Evolutionary conservation across 2,329 filamentous ascomycete genomes (phyloP).

Genomic region (Aciculosporium take): DNA sequence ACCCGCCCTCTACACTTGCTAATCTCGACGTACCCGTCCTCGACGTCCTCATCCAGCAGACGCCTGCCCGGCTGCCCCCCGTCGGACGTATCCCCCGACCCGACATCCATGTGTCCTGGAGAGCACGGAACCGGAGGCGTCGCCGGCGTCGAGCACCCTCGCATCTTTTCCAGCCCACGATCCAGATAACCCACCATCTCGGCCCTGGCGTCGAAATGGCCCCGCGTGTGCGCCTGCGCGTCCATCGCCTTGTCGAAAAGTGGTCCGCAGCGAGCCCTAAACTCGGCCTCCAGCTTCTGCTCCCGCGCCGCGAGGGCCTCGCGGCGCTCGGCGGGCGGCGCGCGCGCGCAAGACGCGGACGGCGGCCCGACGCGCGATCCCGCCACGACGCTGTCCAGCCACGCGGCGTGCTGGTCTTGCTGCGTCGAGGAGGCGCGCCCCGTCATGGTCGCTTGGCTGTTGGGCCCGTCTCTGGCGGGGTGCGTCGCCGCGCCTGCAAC

Average conservation of each 20-base stretch:
- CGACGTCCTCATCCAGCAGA: constrained; percentile 13
- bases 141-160: constrained; percentile 14
- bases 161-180: constrained; percentile 30
- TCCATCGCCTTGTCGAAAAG: constrained; percentile 31
- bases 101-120: constrained; percentile 18
- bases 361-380: constrained; percentile 22
- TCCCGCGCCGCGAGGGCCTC: constrained; percentile 30
- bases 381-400: constrained; percentile 31
- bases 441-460: constrained; percentile 12
- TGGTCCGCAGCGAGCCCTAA: constrained; percentile 29
- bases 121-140: constrained; percentile 11
- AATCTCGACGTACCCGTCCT: constrained; percentile 23
- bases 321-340: constrained; percentile 25
- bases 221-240: constrained; percentile 13
- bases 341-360: constrained; percentile 24
- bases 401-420: constrained; percentile 28
- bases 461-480: constrained; percentile 25
- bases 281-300: constrained; percentile 33
- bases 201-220: constrained; percentile 27
- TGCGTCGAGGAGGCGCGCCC: constrained; percentile 16
- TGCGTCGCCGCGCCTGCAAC: constrained; percentile 27
- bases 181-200: constrained; percentile 35
- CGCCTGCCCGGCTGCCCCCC: constrained; percentile 15
- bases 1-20: constrained; percentile 13
- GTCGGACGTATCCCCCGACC: constrained; percentile 10